phyloP scores from a whole-genome alignment of 1,284 basidiomycete species.

The Malassezia slooffiae region DNA sequence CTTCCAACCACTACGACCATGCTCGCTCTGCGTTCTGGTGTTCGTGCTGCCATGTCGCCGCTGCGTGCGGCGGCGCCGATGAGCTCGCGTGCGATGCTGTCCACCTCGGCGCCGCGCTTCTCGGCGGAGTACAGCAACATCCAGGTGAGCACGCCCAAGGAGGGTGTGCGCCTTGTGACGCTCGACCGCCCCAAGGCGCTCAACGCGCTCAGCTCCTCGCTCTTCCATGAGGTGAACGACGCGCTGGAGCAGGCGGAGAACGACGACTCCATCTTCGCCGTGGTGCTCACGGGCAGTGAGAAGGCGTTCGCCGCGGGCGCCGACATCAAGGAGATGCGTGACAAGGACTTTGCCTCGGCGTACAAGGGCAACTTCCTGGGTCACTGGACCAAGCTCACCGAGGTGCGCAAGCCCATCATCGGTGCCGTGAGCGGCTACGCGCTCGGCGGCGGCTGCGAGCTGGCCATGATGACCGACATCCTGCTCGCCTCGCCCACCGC shows the following conservation, averaged over 20 bases:
- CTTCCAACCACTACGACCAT: no score
- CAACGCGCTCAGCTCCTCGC: slow-evolving; percentile 54
- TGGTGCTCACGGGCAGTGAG: slow-evolving; percentile 86
- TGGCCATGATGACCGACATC: slow-evolving; percentile 61
- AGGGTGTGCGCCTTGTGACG: slow-evolving; percentile 73
- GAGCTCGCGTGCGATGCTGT: slow-evolving; percentile 17
- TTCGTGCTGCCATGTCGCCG: slow-evolving; percentile 14
- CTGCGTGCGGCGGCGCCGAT: slow-evolving; percentile 15
- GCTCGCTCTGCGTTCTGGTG: slow-evolving; percentile 19
- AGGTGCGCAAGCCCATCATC: slow-evolving; percentile 80
- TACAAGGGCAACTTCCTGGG: slow-evolving; percentile 82
- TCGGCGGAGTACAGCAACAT: slow-evolving; percentile 55
- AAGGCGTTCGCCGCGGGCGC: slow-evolving; percentile 90
- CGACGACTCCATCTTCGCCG: slow-evolving; percentile 53
- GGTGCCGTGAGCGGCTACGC: slow-evolving; percentile 93
- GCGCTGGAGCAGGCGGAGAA: slow-evolving; percentile 64
- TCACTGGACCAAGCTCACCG: slow-evolving; percentile 68
- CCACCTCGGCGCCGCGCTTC: slow-evolving; percentile 29
- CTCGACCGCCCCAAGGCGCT: slow-evolving; percentile 92
- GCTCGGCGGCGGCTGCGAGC: slow-evolving; percentile 57
- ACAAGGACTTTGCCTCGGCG: slow-evolving; percentile 73
- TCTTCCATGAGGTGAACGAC: slow-evolving; percentile 60
- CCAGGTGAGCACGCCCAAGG: slow-evolving; percentile 61
- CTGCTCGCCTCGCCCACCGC: slow-evolving; percentile 87
- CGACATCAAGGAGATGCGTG: slow-evolving; percentile 87